A percentile compares a stretch with the other conserved stretches of the same genome.
Evolutionary conservation across 2,329 filamentous ascomycete genomes (phyloP).

Genomic region (Akanthomyces dipterigenus): DNA sequence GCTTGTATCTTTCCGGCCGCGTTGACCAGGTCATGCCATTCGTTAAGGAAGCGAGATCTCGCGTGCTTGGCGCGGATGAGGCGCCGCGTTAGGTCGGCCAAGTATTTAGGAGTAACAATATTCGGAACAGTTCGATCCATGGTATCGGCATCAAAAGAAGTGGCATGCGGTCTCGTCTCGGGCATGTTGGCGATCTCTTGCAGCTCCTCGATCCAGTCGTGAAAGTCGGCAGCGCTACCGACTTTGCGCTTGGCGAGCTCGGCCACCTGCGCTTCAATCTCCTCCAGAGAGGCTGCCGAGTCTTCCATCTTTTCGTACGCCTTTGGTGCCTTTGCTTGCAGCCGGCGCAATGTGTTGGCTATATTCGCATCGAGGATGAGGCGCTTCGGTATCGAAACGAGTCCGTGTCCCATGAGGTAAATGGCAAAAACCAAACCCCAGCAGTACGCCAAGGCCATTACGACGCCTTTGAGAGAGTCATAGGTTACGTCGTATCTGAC

Average conservation of each 20-base stretch:
- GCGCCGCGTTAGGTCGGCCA: slow-evolving; percentile 81
- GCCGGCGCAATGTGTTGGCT: slow-evolving; percentile 62
- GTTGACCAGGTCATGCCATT: slow-evolving; percentile 76
- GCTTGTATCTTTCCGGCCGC: slow-evolving; percentile 69
- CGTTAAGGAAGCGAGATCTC: slow-evolving; percentile 72
- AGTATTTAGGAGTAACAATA: slow-evolving; percentile 86
- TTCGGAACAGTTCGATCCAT: slow-evolving; percentile 55
- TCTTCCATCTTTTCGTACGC: slow-evolving; percentile 85
- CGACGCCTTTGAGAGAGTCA: slow-evolving; percentile 67
- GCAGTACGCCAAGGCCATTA: slow-evolving; percentile 92
- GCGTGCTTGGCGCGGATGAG: slow-evolving; percentile 77
- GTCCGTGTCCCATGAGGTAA: slow-evolving; percentile 94
- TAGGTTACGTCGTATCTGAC: slow-evolving; percentile 68
- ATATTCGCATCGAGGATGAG: slow-evolving; percentile 76
- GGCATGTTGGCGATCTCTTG: slow-evolving; percentile 67
- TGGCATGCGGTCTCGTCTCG: slow-evolving; percentile 47
- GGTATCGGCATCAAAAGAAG: slow-evolving; percentile 34
- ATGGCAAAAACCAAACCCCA: slow-evolving; percentile 90
- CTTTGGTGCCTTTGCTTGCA: slow-evolving; percentile 74
- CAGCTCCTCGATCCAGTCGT: slow-evolving; percentile 95
- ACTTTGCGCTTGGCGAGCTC: slow-evolving; percentile 77
- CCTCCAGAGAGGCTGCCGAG: slow-evolving; percentile 69
- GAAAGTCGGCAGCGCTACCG: slow-evolving; percentile 66
- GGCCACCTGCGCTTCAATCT: slow-evolving; percentile 71
- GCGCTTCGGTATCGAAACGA: slow-evolving; percentile 81